Evolutionary conservation across 768 basidiomycete species (phyloP).

Genomic region (Sporobolomyces pararoseus): DNA sequence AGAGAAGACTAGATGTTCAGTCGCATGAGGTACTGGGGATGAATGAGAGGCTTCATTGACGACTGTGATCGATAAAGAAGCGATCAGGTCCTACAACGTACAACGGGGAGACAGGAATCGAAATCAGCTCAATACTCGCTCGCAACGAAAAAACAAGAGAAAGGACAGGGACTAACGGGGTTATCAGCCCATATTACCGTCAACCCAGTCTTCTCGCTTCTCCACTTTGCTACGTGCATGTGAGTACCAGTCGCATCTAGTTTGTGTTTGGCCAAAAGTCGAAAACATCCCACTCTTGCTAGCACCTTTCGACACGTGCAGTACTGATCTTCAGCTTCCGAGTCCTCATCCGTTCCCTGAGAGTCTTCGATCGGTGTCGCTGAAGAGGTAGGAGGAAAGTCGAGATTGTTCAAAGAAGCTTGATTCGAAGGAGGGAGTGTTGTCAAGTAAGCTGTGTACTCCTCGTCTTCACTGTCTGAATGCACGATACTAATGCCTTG

Average conservation of each 20-base stretch:
- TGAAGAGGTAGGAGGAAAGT: not conserved
- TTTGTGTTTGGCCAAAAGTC: slow-evolving; percentile 9
- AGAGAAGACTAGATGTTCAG: slow-evolving; percentile 92
- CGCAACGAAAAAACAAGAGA: no score
- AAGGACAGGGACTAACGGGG: no score
- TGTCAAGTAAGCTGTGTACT: no score
- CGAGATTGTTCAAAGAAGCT: no score
- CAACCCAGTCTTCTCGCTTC: slow-evolving; percentile 18
- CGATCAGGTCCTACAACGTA: slow-evolving; percentile 21
- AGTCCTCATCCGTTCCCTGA: not conserved
- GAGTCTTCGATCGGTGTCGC: not conserved
- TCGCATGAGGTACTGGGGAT: slow-evolving; percentile 88
- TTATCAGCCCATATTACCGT: slow-evolving; percentile 33
- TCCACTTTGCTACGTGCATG: slow-evolving; percentile 28
- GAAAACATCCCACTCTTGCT: slow-evolving; percentile 11
- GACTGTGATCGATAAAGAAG: slow-evolving; percentile 1
- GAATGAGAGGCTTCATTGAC: slow-evolving; percentile 34
- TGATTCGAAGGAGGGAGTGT: no score
- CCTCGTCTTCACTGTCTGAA: no score
- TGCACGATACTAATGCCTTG: no score
- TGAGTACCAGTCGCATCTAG: slow-evolving; percentile 5
- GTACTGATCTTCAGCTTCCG: no score
- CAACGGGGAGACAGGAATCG: no score
- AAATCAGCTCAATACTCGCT: not conserved
- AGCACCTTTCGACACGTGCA: slow-evolving; percentile 4